These are phyloP conservation scores for Reticulascus tulasneorum DNA, from an alignment of 2,329 filamentous ascomycete species.

Conservation along the genomic window DNA sequence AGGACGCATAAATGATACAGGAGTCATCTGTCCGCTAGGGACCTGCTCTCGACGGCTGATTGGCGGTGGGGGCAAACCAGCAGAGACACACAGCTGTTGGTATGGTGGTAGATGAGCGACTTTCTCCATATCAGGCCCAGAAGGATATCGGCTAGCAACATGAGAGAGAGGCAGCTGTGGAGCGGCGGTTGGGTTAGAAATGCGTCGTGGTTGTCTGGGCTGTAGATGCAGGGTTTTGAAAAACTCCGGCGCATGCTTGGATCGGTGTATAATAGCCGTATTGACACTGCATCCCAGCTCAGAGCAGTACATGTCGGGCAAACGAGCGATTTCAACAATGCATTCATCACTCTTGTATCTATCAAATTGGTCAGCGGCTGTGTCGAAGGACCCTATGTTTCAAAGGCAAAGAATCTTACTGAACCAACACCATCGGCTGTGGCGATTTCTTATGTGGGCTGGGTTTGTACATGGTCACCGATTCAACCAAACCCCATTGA, in stretches of 20 bases:
- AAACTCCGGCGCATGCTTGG: background rate
- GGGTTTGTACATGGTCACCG: too few species aligned
- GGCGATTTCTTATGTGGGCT: too few species aligned
- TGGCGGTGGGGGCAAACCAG: background rate
- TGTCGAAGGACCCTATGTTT: too few species aligned
- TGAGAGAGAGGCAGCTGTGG: background rate
- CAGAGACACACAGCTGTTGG: background rate
- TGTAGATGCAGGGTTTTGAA: too few species aligned
- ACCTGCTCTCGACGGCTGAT: too few species aligned
- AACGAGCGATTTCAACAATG: background rate
- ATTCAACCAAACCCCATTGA: slow-evolving; percentile 2
- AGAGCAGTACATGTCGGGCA: background rate
- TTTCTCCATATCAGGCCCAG: too few species aligned
- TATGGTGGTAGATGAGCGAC: too few species aligned
- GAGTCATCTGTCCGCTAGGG: too few species aligned
- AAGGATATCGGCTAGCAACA: too few species aligned
- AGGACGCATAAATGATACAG: too few species aligned
- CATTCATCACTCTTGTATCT: slow-evolving; percentile 3
- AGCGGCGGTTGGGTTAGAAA: background rate
- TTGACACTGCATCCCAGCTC: slow-evolving; percentile 1
- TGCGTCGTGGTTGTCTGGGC: background rate
- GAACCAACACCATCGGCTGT: too few species aligned
- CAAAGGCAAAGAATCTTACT: too few species aligned
- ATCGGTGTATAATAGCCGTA: slow-evolving; percentile 1
- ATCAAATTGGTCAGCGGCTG: background rate